These are phyloP conservation scores for Kappamyces sp. DNA, from an alignment of 192 early-diverging fungal species.

Conservation along the genomic window DNA sequence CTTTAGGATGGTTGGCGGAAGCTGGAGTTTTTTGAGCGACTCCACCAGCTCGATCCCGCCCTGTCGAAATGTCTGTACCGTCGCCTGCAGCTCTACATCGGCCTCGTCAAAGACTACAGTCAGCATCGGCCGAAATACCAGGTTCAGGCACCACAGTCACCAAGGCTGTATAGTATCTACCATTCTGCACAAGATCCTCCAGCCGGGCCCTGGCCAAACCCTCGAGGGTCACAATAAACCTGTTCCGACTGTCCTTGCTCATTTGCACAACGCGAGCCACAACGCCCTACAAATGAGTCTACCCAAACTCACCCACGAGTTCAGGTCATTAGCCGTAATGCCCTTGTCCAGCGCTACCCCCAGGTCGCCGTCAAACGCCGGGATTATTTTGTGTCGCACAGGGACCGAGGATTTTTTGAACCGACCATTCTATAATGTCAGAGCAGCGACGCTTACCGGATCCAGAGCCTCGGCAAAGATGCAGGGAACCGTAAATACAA, in stretches of 20 bases:
- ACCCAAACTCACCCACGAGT: too few relatives aligned
- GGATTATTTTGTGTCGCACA: slow-evolving; percentile 29
- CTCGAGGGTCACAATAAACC: too few relatives aligned
- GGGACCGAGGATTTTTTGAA: slow-evolving; percentile 32
- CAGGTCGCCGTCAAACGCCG: background rate
- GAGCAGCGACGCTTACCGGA: background rate
- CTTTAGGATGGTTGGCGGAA: slow-evolving; percentile 55
- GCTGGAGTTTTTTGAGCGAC: slow-evolving; percentile 48
- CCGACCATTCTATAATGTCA: slow-evolving; percentile 25
- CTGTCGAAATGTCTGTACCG: background rate
- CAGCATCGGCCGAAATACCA: slow-evolving; percentile 16
- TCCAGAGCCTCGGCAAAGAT: background rate
- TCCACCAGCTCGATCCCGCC: slow-evolving; percentile 36
- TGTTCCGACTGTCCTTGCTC: too few relatives aligned
- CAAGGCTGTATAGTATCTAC: slow-evolving; percentile 48
- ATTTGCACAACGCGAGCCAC: too few relatives aligned
- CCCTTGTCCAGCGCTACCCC: slow-evolving; percentile 28
- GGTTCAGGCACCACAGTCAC: slow-evolving; percentile 41
- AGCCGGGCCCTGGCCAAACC: slow-evolving; percentile 57
- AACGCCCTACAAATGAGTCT: too few relatives aligned
- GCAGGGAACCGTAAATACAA: too few relatives aligned
- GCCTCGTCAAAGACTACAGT: slow-evolving; percentile 29
- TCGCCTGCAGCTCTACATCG: slow-evolving; percentile 48
- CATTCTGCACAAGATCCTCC: slow-evolving; percentile 33
- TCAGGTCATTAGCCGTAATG: too few relatives aligned